These are phyloP conservation scores for Amanita muscaria DNA, from an alignment of 768 basidiomycete genomes.

Conservation along the genomic window DNA sequence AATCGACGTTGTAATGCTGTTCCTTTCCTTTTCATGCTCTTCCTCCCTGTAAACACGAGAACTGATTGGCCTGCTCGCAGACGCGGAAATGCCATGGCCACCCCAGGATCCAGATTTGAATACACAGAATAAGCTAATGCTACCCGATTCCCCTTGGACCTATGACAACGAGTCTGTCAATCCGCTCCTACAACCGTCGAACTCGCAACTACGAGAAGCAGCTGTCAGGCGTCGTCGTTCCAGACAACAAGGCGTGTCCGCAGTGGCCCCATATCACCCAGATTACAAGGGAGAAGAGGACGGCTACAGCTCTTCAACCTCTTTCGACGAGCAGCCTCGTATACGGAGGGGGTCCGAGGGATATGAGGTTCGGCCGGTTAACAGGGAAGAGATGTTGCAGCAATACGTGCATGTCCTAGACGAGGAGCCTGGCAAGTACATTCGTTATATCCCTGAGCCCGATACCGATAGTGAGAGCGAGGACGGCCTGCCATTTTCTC, in stretches of 20 bases:
- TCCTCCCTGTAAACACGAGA: not conserved
- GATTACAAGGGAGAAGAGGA: constrained; percentile 41
- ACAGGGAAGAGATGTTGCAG: constrained; percentile 56
- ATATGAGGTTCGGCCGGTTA: constrained; percentile 56
- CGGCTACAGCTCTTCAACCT: constrained; percentile 22
- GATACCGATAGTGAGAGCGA: constrained; percentile 34
- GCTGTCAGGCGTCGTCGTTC: constrained; percentile 16
- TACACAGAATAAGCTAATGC: constrained; percentile 31
- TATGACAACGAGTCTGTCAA: constrained; percentile 74
- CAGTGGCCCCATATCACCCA: constrained; percentile 71
- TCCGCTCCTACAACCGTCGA: constrained; percentile 63
- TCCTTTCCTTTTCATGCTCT: not conserved
- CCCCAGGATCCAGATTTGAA: constrained; percentile 53
- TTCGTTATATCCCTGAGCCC: constrained; percentile 57
- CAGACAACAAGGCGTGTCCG: constrained; percentile 28
- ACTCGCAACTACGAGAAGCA: constrained; percentile 26
- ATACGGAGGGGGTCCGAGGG: constrained; percentile 77
- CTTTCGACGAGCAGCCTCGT: constrained; percentile 20
- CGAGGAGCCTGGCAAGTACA: constrained; percentile 52
- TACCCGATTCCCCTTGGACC: constrained; percentile 73
- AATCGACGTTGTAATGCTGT: too few relatives aligned
- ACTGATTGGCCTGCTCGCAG: constrained; percentile 15
- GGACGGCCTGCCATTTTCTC: not conserved
- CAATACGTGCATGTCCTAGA: constrained; percentile 47
- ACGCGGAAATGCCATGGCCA: constrained; percentile 47